phyloP scores from a whole-genome alignment of 768 basidiomycete species.

The Psilocybe azurescens region DNA sequence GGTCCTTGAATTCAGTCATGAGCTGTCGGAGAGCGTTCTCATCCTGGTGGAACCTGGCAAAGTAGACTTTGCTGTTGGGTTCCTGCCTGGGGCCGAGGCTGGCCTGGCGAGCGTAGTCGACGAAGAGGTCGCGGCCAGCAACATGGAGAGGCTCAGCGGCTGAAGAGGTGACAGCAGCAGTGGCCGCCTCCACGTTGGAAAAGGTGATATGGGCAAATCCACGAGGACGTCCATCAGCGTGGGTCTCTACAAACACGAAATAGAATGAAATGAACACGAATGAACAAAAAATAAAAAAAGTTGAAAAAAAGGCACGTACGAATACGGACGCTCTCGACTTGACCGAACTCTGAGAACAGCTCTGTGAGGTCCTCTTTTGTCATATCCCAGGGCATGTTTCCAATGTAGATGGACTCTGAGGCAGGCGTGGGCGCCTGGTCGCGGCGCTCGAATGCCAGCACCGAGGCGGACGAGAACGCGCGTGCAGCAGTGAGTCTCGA shows the following conservation, averaged over 20 bases:
- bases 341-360: slow-evolving; percentile 49
- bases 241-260: slow-evolving; percentile 21
- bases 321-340: slow-evolving; percentile 40
- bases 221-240: slow-evolving; percentile 40
- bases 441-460: background rate
- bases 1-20: slow-evolving; percentile 31
- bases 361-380: slow-evolving; percentile 45
- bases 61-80: slow-evolving; percentile 38
- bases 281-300: background rate
- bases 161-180: slow-evolving; percentile 38
- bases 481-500: slow-evolving; percentile 11
- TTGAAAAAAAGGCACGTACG: slow-evolving; percentile 36
- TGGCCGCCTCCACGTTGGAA: slow-evolving; percentile 38
- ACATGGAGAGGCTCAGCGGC: slow-evolving; percentile 53
- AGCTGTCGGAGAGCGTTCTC: slow-evolving; percentile 28
- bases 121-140: slow-evolving; percentile 46
- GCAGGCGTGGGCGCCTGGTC: slow-evolving; percentile 25
- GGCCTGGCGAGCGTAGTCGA: slow-evolving; percentile 37
- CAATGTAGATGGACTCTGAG: slow-evolving; percentile 47
- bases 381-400: slow-evolving; percentile 57
- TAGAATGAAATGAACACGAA: slow-evolving; percentile 2
- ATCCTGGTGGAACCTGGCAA: slow-evolving; percentile 29
- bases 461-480: slow-evolving; percentile 26
- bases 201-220: slow-evolving; percentile 57
- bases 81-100: background rate